phyloP scores from a whole-genome alignment of 768 basidiomycete genomes.

The Hygrocybe coccinea region DNA sequence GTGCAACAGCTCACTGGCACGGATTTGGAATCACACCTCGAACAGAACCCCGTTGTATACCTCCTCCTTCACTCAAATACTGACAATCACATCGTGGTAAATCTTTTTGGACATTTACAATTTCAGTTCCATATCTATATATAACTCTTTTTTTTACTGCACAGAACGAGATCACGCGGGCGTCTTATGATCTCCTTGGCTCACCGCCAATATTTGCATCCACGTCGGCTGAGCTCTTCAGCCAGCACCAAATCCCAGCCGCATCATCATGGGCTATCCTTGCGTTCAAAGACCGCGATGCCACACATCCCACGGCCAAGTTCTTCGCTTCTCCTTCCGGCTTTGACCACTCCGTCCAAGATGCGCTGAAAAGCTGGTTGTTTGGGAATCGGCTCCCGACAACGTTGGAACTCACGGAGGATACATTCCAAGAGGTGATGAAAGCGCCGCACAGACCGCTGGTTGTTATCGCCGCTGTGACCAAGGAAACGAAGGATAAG shows the following conservation, averaged over 20 bases:
- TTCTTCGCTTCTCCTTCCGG: conserved; percentile 31
- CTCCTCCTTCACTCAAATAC: conserved; percentile 46
- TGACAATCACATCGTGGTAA: conserved; percentile 35
- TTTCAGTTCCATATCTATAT: neutral
- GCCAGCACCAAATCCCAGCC: conserved; percentile 34
- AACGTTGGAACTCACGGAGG: conserved; percentile 65
- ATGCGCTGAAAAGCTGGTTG: conserved; percentile 53
- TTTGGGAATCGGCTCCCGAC: conserved; percentile 67
- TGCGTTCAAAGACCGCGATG: conserved; percentile 58
- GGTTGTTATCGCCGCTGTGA: conserved; percentile 68
- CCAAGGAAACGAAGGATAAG: conserved; percentile 30
- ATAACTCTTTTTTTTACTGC: neutral
- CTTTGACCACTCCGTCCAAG: conserved; percentile 13
- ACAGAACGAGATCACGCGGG: conserved; percentile 35
- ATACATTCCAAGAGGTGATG: conserved; percentile 84
- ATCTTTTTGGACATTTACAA: conserved; percentile 1
- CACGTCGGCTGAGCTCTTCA: conserved; percentile 33
- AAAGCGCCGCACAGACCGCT: conserved; percentile 68
- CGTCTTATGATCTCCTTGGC: conserved; percentile 38
- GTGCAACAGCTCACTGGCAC: conserved; percentile 36
- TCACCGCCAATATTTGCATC: conserved; percentile 43
- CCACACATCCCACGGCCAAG: conserved; percentile 40
- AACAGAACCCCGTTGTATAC: conserved; percentile 44
- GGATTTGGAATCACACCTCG: conserved; percentile 38
- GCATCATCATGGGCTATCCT: conserved; percentile 58